Evolutionary conservation across 177 flowering plant species (phyloP).

Genomic region (Telopea speciosissima): DNA sequence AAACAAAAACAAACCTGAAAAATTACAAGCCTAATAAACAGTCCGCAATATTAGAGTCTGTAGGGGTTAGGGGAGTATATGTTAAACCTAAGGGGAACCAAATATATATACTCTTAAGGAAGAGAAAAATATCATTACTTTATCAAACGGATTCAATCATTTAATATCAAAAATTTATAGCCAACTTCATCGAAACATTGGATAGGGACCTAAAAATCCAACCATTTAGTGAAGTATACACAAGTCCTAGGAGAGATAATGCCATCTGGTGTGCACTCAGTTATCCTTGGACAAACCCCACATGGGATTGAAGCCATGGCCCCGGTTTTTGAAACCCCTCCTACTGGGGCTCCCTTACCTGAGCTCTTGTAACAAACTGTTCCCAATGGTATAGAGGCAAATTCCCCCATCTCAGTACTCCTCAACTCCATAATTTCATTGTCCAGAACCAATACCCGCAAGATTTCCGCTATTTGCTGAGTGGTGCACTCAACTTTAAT

Average conservation of each 20-base stretch:
- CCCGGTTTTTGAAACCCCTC: constrained; percentile 27
- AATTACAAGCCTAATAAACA: no score
- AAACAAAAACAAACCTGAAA: no score
- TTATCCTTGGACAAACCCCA: constrained; percentile 75
- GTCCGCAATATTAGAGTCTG: no score
- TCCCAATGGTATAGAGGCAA: constrained; percentile 45
- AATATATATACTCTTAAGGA: no score
- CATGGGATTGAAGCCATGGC: constrained; percentile 79
- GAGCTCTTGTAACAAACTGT: constrained; percentile 43
- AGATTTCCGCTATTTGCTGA: constrained; percentile 44
- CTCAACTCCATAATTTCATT: constrained; percentile 44
- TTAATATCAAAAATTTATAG: no score
- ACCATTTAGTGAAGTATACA: constrained; percentile 67
- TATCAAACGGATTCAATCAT: not conserved
- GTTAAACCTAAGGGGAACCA: no score
- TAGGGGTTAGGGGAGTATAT: no score
- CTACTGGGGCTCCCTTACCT: constrained; percentile 12
- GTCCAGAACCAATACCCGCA: constrained; percentile 57
- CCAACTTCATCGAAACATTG: no score
- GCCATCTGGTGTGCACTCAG: constrained; percentile 78
- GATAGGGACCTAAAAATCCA: constrained; percentile 57
- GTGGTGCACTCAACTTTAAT: constrained; percentile 21
- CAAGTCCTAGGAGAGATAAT: constrained; percentile 68
- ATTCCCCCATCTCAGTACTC: constrained; percentile 63
- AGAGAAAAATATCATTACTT: not conserved